phyloP scores from a whole-genome alignment of 345 rosid species.

The Kernera saxatilis region DNA sequence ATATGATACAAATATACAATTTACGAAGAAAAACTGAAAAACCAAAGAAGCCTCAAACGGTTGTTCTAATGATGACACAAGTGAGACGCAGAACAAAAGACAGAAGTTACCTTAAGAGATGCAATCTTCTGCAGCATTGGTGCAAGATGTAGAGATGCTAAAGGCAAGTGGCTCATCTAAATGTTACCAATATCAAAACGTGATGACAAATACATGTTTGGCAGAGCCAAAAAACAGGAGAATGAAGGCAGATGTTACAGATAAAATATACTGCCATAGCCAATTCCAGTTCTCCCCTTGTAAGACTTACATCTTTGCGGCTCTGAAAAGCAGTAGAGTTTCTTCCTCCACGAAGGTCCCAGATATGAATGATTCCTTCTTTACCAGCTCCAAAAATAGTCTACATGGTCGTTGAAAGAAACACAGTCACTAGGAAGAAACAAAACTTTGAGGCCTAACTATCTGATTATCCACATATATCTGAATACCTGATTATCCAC shows the following conservation, averaged over 20 bases:
- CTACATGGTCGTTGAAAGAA: constrained; percentile 34
- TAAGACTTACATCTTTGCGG: constrained; percentile 54
- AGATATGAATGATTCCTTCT: constrained; percentile 59
- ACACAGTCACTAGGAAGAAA: not conserved
- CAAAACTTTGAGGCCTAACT: constrained; percentile 1
- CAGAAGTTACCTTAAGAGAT: constrained; percentile 31
- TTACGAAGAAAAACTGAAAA: not conserved
- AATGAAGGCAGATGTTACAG: not conserved
- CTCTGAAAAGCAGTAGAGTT: constrained; percentile 56
- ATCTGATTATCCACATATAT: too few species aligned
- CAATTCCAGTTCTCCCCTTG: not conserved
- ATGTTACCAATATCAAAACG: constrained; percentile 8
- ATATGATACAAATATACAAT: not conserved
- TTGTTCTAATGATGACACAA: not conserved
- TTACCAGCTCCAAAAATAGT: constrained; percentile 72
- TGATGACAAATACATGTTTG: not conserved
- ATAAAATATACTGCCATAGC: not conserved
- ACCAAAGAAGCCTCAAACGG: not conserved
- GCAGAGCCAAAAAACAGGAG: constrained; percentile 5
- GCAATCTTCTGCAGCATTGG: constrained; percentile 60
- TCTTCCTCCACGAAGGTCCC: constrained; percentile 97
- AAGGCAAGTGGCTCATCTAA: constrained; percentile 54
- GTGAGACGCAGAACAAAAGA: constrained; percentile 6
- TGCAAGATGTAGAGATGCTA: constrained; percentile 56
- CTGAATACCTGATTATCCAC: too few species aligned